Conservation (phyloP, 371 early-diverging fungal species). For the Mortierella sp. region DNA sequence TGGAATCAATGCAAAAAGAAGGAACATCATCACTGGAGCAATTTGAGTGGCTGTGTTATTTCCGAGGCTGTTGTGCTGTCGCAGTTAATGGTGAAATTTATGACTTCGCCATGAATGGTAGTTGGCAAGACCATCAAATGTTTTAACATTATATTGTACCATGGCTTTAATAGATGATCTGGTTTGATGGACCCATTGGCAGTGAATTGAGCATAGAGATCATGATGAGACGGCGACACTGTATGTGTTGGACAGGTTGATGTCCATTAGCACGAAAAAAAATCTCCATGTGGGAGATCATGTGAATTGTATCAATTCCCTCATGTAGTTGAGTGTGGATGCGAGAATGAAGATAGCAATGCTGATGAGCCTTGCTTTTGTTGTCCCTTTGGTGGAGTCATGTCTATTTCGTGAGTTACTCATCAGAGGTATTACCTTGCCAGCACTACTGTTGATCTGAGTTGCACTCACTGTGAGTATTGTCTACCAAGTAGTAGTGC, state of each 20-base stretch:
- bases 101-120: not conserved
- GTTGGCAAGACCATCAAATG: not conserved
- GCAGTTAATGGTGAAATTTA: not conserved
- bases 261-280: not conserved
- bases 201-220: not conserved
- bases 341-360: too few relatives aligned
- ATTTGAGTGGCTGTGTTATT: too few relatives aligned
- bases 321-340: too few relatives aligned
- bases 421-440: too few relatives aligned
- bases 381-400: too few relatives aligned
- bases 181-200: not conserved
- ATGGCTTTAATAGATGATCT: not conserved
- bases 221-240: not conserved
- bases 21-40: too few relatives aligned
- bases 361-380: too few relatives aligned
- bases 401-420: too few relatives aligned
- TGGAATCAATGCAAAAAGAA: too few relatives aligned
- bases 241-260: not conserved
- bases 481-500: too few relatives aligned
- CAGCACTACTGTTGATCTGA: too few relatives aligned
- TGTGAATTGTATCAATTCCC: not conserved
- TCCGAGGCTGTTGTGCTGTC: not conserved
- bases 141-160: not conserved
- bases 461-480: too few relatives aligned
- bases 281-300: not conserved